Evolutionary conservation across 1,284 basidiomycete genomes (phyloP).

Genomic region (Fistulinella cinereoalba): DNA sequence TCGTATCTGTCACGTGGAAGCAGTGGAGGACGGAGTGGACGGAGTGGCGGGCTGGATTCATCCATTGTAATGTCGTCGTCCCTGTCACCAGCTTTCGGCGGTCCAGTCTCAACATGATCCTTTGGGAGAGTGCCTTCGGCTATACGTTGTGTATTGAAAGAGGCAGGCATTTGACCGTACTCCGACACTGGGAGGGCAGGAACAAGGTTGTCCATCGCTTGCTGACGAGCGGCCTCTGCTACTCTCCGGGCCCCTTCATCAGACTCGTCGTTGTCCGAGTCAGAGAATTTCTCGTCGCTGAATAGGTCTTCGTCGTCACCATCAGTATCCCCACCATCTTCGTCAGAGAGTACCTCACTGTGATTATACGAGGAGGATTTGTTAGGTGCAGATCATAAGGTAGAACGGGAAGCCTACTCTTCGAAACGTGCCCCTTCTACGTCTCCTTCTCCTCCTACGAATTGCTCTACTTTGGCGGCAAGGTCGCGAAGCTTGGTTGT

Average conservation of each 20-base stretch:
- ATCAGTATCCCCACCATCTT: slow-evolving; percentile 44
- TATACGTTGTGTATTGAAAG: slow-evolving; percentile 68
- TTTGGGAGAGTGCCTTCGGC: slow-evolving; percentile 49
- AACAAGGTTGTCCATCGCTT: slow-evolving; percentile 70
- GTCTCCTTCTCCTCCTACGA: slow-evolving; percentile 85
- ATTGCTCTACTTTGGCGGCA: slow-evolving; percentile 80
- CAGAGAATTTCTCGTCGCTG: slow-evolving; percentile 44
- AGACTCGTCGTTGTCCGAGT: slow-evolving; percentile 39
- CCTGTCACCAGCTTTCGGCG: slow-evolving; percentile 4
- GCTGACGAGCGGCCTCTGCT: slow-evolving; percentile 44
- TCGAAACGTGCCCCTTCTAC: slow-evolving; percentile 84
- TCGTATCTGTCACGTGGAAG: slow-evolving; percentile 79
- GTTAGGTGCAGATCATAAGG: slow-evolving; percentile 5
- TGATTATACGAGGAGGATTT: slow-evolving; percentile 1
- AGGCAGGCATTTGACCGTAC: slow-evolving; percentile 77
- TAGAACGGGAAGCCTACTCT: slow-evolving; percentile 58
- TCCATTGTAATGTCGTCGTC: slow-evolving; percentile 7
- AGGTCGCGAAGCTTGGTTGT: slow-evolving; percentile 70
- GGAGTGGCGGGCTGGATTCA: slow-evolving; percentile 7
- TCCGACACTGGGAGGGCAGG: slow-evolving; percentile 66
- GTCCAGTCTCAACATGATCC: slow-evolving; percentile 37
- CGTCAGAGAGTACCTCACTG: slow-evolving; percentile 63
- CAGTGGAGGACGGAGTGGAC: slow-evolving; percentile 63
- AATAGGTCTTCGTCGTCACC: slow-evolving; percentile 34
- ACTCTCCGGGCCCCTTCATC: slow-evolving; percentile 29